Conservation (phyloP, 306 rosid genomes). For the Quercus glauca region DNA sequence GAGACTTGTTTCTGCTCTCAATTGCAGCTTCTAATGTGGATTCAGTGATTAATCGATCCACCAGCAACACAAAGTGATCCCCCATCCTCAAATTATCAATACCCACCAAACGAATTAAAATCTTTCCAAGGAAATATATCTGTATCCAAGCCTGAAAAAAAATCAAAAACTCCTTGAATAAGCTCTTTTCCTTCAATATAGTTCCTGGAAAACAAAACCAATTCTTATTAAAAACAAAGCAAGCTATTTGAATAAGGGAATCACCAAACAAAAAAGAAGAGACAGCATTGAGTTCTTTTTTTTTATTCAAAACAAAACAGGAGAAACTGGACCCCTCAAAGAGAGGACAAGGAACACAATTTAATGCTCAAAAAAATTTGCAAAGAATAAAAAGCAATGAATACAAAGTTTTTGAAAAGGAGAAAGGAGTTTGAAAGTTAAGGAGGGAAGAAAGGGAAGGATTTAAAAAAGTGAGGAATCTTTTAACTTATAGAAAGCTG, state of each 20-base stretch:
- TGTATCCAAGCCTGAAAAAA: not conserved
- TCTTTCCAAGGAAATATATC: slow-evolving; percentile 9
- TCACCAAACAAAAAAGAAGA: slow-evolving; percentile 17
- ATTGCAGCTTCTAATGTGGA: slow-evolving; percentile 92
- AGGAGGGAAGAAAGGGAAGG: slow-evolving; percentile 4
- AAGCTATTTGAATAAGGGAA: slow-evolving; percentile 20
- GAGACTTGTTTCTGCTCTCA: slow-evolving; percentile 60
- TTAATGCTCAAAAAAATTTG: slow-evolving; percentile 19
- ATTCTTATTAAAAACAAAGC: slow-evolving; percentile 8
- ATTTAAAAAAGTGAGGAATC: not conserved
- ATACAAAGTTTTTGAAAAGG: not conserved
- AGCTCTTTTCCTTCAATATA: slow-evolving; percentile 24
- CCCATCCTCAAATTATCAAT: slow-evolving; percentile 57
- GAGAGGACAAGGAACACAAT: slow-evolving; percentile 2
- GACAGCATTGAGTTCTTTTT: slow-evolving; percentile 6
- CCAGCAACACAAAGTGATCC: slow-evolving; percentile 87
- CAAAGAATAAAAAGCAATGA: slow-evolving; percentile 8
- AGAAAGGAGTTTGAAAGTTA: slow-evolving; percentile 11
- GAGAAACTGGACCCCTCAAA: slow-evolving; percentile 32
- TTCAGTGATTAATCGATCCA: slow-evolving; percentile 89
- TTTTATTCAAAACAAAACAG: slow-evolving; percentile 21
- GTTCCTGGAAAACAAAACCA: slow-evolving; percentile 29
- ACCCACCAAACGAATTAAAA: slow-evolving; percentile 15
- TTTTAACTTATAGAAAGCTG: slow-evolving; percentile 12
- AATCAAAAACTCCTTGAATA: slow-evolving; percentile 11